Evolutionary conservation across 495 filamentous ascomycete species (phyloP).

Genomic region (Lineolata rhizophorae): DNA sequence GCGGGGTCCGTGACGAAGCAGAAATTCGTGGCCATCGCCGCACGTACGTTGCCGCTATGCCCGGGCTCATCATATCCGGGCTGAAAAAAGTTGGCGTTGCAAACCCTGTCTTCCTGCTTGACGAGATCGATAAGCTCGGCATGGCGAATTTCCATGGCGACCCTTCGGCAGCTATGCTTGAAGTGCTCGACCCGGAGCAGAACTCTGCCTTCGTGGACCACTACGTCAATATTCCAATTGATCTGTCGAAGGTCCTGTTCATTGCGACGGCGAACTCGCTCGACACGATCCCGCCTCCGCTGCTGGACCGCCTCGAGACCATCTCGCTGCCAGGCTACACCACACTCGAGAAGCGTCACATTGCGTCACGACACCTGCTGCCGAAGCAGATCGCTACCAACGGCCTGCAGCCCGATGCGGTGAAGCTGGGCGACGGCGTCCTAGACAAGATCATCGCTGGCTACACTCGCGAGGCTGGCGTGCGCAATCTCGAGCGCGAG

Average conservation of each 20-base stretch:
- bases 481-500: conserved; percentile 90
- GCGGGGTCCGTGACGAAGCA: conserved; percentile 88
- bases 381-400: conserved; percentile 79
- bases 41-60: conserved; percentile 98
- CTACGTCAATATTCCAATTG: conserved; percentile 90
- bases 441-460: conserved; percentile 85
- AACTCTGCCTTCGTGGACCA: conserved; percentile 90
- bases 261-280: conserved; percentile 96
- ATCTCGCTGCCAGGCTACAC: conserved; percentile 88
- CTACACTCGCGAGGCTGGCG: conserved; percentile 95
- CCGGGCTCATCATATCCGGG: conserved; percentile 81
- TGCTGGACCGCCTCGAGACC: conserved; percentile 96
- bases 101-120: conserved; percentile 89
- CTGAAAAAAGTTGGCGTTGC: conserved; percentile 90
- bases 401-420: conserved; percentile 51
- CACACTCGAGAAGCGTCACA: conserved; percentile 92
- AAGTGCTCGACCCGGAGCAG: conserved; percentile 95
- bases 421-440: conserved; percentile 57
- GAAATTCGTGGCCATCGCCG: conserved; percentile 91
- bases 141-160: conserved; percentile 86
- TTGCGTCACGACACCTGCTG: conserved; percentile 78
- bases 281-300: conserved; percentile 80
- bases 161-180: conserved; percentile 95
- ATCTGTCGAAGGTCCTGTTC: conserved; percentile 90
- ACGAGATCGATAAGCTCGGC: conserved; percentile 97